Percentiles rank a stretch among this genome's conserved stretches.
phyloP scores from a whole-genome alignment of 2,329 filamentous ascomycete species.

The Monosporascus cannonballus region DNA sequence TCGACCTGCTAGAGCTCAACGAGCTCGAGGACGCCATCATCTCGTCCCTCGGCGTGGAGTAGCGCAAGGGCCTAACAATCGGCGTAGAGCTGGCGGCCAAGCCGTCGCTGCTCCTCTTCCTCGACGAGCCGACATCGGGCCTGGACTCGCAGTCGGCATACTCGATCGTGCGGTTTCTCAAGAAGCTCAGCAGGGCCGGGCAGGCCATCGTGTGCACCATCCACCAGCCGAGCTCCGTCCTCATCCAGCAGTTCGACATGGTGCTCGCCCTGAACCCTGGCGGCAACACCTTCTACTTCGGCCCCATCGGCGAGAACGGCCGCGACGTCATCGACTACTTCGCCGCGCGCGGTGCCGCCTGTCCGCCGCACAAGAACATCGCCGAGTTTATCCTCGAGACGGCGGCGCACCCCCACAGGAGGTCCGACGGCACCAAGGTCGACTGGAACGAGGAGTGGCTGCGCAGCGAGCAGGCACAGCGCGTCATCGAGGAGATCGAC shows the following conservation, averaged over 20 bases:
- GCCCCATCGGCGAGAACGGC: conserved; percentile 62
- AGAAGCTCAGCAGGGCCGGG: conserved; percentile 59
- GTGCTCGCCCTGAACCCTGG: conserved; percentile 63
- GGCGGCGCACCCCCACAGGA: conserved; percentile 28
- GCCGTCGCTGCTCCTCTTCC: conserved; percentile 60
- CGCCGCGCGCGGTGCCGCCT: conserved; percentile 56
- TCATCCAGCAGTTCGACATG: conserved; percentile 70
- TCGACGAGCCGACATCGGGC: conserved; percentile 67
- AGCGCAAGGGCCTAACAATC: conserved; percentile 67
- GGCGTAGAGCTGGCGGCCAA: conserved; percentile 68
- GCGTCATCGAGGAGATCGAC: conserved; percentile 59
- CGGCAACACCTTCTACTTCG: conserved; percentile 69
- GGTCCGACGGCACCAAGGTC: conserved; percentile 34
- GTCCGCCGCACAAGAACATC: conserved; percentile 49
- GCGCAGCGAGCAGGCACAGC: conserved; percentile 54
- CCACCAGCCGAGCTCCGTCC: conserved; percentile 63
- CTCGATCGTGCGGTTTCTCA: conserved; percentile 62
- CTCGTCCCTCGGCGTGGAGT: conserved; percentile 58
- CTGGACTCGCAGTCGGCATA: conserved; percentile 65
- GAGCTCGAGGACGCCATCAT: conserved; percentile 64
- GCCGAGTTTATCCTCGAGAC: conserved; percentile 45
- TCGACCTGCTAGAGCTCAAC: conserved; percentile 72
- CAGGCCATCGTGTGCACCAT: conserved; percentile 71
- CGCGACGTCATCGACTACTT: conserved; percentile 63
- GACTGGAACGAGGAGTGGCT: conserved; percentile 75